Percentiles rank a stretch among this genome's conserved stretches.
These are phyloP conservation scores for Acephala macrosclerotiorum DNA, from an alignment of 2,329 filamentous ascomycete species.

Conservation along the genomic window DNA sequence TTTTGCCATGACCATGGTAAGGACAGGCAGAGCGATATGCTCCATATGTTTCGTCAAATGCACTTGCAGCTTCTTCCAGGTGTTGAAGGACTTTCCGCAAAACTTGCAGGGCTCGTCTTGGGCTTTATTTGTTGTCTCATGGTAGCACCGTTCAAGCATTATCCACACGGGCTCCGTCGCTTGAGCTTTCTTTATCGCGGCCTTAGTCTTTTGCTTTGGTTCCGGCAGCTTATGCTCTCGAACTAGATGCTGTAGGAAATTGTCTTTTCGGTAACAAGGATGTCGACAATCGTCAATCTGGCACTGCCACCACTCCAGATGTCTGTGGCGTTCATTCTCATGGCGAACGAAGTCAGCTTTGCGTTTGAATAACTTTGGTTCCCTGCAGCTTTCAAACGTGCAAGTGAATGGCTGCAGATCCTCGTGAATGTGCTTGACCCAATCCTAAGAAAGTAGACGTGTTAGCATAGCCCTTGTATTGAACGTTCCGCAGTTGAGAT, in stretches of 20 bases:
- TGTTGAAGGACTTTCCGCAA: constrained; percentile 80
- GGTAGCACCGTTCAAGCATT: constrained; percentile 79
- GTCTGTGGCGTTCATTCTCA: constrained; percentile 89
- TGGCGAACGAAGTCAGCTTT: constrained; percentile 97
- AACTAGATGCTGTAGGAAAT: constrained; percentile 91
- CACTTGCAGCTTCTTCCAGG: constrained; percentile 94
- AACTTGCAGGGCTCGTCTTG: constrained; percentile 86
- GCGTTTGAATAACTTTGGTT: constrained; percentile 91
- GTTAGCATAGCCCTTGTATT: too few species aligned
- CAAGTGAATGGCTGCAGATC: constrained; percentile 94
- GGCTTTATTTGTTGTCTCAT: constrained; percentile 69
- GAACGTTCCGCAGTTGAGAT: too few species aligned
- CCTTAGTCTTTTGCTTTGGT: constrained; percentile 80
- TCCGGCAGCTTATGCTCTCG: constrained; percentile 89
- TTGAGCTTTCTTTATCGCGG: constrained; percentile 65
- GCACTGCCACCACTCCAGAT: constrained; percentile 91
- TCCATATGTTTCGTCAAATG: constrained; percentile 96
- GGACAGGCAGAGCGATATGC: constrained; percentile 82
- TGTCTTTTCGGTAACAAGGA: constrained; percentile 86
- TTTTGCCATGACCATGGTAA: constrained; percentile 63
- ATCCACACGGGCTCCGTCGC: constrained; percentile 75
- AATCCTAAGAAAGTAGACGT: constrained; percentile 58
- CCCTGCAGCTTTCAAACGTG: constrained; percentile 82
- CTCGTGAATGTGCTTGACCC: constrained; percentile 96
- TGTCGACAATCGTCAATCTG: constrained; percentile 82